These are phyloP conservation scores for Termitomyces titanicus DNA, from an alignment of 768 basidiomycete species.

Conservation along the genomic window DNA sequence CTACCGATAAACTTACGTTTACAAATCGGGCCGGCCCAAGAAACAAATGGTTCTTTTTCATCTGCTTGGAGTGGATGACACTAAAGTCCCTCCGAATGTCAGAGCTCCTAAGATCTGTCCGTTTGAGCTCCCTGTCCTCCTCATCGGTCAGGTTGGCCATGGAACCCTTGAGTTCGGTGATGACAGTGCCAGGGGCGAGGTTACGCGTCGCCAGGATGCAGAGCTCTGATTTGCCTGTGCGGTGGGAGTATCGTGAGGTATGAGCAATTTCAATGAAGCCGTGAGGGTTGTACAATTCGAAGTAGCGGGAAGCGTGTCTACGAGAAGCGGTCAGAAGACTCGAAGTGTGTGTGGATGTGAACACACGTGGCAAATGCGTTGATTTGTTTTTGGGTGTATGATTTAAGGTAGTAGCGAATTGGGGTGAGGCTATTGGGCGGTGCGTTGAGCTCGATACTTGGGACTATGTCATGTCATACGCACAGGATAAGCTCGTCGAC, in stretches of 20 bases:
- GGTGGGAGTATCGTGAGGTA: constrained; percentile 83
- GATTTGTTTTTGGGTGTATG: constrained; percentile 78
- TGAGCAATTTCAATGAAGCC: constrained; percentile 87
- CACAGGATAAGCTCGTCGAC: constrained; percentile 79
- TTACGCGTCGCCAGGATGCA: constrained; percentile 82
- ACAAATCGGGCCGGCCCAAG: constrained; percentile 90
- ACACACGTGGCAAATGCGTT: constrained; percentile 92
- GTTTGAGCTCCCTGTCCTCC: constrained; percentile 83
- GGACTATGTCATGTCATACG: constrained; percentile 19
- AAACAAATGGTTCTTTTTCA: constrained; percentile 91
- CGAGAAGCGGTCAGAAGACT: constrained; percentile 18
- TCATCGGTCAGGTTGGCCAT: constrained; percentile 86
- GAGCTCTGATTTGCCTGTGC: constrained; percentile 84
- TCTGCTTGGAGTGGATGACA: constrained; percentile 87
- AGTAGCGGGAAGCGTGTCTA: constrained; percentile 86
- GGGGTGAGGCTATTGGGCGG: constrained; percentile 53
- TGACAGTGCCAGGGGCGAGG: constrained; percentile 64
- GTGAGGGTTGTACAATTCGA: constrained; percentile 80
- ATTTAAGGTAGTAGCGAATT: constrained; percentile 74
- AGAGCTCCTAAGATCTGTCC: constrained; percentile 69
- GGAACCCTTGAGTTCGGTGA: constrained; percentile 86
- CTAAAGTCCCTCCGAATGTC: constrained; percentile 87
- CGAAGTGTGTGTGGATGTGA: constrained; percentile 19
- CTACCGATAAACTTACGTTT: constrained; percentile 57
- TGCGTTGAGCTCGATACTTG: constrained; percentile 16